These are phyloP conservation scores for Cephalotrichum gorgonifer DNA, from an alignment of 2,329 filamentous ascomycete genomes.

Conservation along the genomic window DNA sequence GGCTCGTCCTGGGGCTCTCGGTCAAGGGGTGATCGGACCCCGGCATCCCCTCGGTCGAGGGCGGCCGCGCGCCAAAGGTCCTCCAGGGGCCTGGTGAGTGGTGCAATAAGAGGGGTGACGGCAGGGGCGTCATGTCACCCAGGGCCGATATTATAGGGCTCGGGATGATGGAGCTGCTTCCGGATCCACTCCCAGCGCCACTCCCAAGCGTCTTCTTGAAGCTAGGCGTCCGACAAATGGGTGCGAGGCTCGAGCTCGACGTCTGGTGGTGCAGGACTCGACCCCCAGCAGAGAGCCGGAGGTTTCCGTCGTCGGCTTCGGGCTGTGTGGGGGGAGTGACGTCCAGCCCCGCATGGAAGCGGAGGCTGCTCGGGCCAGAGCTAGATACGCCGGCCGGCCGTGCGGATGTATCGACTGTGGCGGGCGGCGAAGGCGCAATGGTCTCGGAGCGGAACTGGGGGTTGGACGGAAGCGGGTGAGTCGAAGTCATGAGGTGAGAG, in stretches of 20 bases:
- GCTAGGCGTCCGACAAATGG: slow-evolving; percentile 49
- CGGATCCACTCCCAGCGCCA: slow-evolving; percentile 38
- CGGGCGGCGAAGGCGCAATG: not conserved
- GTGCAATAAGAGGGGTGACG: slow-evolving; percentile 58
- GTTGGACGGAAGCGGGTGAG: not conserved
- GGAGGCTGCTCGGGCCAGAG: not conserved
- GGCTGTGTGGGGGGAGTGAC: not conserved
- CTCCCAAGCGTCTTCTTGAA: slow-evolving; percentile 44
- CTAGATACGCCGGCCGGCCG: not conserved
- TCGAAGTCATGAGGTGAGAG: not conserved
- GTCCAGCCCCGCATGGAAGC: not conserved
- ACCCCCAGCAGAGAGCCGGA: not conserved
- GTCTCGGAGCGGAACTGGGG: not conserved
- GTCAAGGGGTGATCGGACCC: slow-evolving; percentile 25
- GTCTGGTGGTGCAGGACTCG: slow-evolving; percentile 24
- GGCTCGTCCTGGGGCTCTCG: slow-evolving; percentile 30
- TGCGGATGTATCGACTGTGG: not conserved
- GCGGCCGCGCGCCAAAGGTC: slow-evolving; percentile 34
- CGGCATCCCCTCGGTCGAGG: slow-evolving; percentile 32
- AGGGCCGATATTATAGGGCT: slow-evolving; percentile 67
- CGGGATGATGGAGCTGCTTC: slow-evolving; percentile 57
- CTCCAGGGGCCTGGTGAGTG: slow-evolving; percentile 61
- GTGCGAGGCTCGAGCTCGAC: slow-evolving; percentile 35
- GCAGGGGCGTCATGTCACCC: slow-evolving; percentile 69
- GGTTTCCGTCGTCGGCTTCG: not conserved